Conservation (phyloP, 2,329 filamentous ascomycete genomes). For the Niveomyces coronatus region DNA sequence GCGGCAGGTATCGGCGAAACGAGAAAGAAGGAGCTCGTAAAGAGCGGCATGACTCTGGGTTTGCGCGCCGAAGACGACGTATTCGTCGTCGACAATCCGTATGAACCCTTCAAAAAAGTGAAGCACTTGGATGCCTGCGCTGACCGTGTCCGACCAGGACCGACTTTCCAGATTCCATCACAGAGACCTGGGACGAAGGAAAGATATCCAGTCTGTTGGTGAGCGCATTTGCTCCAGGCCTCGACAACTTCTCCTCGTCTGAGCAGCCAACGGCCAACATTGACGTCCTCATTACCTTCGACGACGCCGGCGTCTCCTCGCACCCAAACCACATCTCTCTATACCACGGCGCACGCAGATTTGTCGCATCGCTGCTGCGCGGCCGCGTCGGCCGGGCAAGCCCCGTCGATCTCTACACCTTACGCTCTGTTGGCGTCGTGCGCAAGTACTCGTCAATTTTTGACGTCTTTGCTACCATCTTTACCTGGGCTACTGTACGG, state of each 20-base stretch:
- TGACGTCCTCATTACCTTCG: conserved; percentile 85
- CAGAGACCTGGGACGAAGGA: conserved; percentile 59
- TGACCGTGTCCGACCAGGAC: conserved; percentile 16
- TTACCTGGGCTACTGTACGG: conserved; percentile 37
- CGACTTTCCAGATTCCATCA: conserved; percentile 87
- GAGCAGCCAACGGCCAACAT: conserved; percentile 44
- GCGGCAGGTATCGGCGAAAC: conserved; percentile 79
- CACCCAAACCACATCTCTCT: conserved; percentile 93
- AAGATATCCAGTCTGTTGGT: conserved; percentile 62
- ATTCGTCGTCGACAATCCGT: conserved; percentile 73
- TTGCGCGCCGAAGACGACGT: conserved; percentile 67
- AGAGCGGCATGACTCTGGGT: conserved; percentile 69
- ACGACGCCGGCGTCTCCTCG: conserved; percentile 66
- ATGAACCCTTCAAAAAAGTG: conserved; percentile 19
- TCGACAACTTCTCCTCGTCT: conserved; percentile 27
- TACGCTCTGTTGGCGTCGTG: conserved; percentile 59
- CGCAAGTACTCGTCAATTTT: conserved; percentile 76
- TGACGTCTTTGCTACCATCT: conserved; percentile 64
- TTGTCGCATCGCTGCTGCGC: conserved; percentile 56
- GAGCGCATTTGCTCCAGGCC: conserved; percentile 61
- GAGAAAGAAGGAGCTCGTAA: conserved; percentile 71
- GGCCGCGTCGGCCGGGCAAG: conserved; percentile 53
- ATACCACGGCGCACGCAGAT: conserved; percentile 68
- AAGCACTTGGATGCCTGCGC: not conserved
- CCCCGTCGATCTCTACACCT: conserved; percentile 77